Conservation (phyloP, 1,139 yeast species). For the Wickerhamomyces sp. region DNA sequence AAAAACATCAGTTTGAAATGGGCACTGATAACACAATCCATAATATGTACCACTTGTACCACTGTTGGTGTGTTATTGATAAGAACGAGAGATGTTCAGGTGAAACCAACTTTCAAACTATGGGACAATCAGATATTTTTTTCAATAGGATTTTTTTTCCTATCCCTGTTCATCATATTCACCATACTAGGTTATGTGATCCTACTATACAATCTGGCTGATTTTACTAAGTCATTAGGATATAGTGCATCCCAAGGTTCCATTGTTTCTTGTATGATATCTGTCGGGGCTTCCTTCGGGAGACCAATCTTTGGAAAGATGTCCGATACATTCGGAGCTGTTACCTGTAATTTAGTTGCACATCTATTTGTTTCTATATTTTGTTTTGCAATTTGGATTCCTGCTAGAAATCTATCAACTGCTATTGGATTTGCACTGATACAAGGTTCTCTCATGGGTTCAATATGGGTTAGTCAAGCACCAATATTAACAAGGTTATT, state of each 20-base stretch:
- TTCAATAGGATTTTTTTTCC: slow-evolving; percentile 36
- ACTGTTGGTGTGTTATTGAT: slow-evolving; percentile 36
- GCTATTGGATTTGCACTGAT: slow-evolving; percentile 43
- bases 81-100: slow-evolving; percentile 26
- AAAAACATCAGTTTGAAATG: slow-evolving; percentile 50
- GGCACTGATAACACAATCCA: slow-evolving; percentile 59
- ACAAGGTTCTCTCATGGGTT: slow-evolving; percentile 49
- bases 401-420: slow-evolving; percentile 49
- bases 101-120: slow-evolving; percentile 15
- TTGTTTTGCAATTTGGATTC: slow-evolving; percentile 58
- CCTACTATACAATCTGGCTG: slow-evolving; percentile 52
- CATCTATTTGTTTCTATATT: slow-evolving; percentile 30
- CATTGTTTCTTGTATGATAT: slow-evolving; percentile 52
- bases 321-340: slow-evolving; percentile 54
- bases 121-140: slow-evolving; percentile 28
- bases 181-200: slow-evolving; percentile 55
- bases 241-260: slow-evolving; percentile 53
- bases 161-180: slow-evolving; percentile 48
- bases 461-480: slow-evolving; percentile 25
- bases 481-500: slow-evolving; percentile 32
- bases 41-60: slow-evolving; percentile 35
- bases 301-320: slow-evolving; percentile 54
- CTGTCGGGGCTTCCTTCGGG: slow-evolving; percentile 59
- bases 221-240: slow-evolving; percentile 59
- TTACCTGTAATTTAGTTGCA: slow-evolving; percentile 38